A percentile compares a stretch with the other conserved stretches of the same genome.
phyloP scores from a whole-genome alignment of 2,329 filamentous ascomycete genomes.

The Fusarium azukiicola region DNA sequence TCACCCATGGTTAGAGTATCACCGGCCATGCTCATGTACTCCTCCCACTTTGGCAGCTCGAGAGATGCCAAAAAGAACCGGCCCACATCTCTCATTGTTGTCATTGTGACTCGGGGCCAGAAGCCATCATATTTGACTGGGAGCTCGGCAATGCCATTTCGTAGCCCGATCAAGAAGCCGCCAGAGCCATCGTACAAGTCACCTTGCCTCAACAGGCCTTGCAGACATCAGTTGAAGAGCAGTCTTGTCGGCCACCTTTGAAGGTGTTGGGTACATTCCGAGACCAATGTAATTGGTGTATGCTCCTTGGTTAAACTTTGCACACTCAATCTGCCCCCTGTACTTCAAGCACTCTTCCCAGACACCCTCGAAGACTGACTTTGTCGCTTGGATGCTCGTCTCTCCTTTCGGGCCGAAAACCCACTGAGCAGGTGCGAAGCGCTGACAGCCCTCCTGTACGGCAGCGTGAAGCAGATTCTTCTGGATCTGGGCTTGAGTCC shows the following conservation, averaged over 20 bases:
- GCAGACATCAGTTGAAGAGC: background rate
- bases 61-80: conserved; percentile 3
- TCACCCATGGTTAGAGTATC: conserved; percentile 1
- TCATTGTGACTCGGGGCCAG: background rate
- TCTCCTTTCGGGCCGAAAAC: background rate
- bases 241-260: background rate
- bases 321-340: conserved; percentile 9
- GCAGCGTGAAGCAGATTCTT: background rate
- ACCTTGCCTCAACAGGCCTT: background rate
- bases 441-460: background rate
- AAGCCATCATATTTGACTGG: background rate
- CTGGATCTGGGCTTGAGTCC: background rate
- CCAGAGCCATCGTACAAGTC: background rate
- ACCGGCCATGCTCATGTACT: background rate
- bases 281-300: background rate
- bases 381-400: background rate
- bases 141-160: background rate
- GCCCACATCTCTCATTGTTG: background rate
- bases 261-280: background rate
- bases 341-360: background rate
- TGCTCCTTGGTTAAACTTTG: background rate
- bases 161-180: background rate
- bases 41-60: conserved; percentile 5
- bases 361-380: background rate
- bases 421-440: background rate